phyloP scores from a whole-genome alignment of 1,284 basidiomycete species.

The Ustilago xerochloae region DNA sequence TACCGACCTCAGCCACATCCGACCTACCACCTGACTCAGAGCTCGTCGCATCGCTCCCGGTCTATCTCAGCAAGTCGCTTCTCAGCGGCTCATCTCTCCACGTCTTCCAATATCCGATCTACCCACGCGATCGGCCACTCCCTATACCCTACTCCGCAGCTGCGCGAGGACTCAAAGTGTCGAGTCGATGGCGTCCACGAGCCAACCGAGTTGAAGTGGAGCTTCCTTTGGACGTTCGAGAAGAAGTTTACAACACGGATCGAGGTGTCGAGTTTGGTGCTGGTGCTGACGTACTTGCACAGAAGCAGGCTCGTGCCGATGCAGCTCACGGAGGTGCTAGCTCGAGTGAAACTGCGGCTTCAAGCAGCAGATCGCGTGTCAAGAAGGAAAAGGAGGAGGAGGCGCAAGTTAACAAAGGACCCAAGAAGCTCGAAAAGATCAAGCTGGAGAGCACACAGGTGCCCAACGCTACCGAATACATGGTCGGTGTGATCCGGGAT shows the following conservation, averaged over 20 bases:
- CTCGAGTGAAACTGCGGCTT: constrained; percentile 10
- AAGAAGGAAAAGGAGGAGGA: constrained; percentile 48
- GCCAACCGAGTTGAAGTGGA: constrained; percentile 65
- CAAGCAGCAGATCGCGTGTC: constrained; percentile 20
- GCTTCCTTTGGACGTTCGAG: constrained; percentile 62
- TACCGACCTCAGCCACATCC: constrained; percentile 20
- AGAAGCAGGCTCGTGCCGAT: constrained; percentile 48
- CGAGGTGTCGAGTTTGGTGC: constrained; percentile 55
- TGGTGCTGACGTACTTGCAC: constrained; percentile 38
- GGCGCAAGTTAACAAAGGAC: constrained; percentile 16
- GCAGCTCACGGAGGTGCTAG: constrained; percentile 33
- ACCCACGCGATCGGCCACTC: constrained; percentile 55
- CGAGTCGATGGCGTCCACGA: constrained; percentile 61
- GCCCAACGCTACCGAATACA: constrained; percentile 63
- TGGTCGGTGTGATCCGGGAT: constrained; percentile 63
- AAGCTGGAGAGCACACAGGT: constrained; percentile 60
- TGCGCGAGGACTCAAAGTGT: constrained; percentile 53
- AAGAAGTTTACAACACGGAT: constrained; percentile 62
- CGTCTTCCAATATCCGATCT: constrained; percentile 66
- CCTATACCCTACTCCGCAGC: constrained; percentile 62
- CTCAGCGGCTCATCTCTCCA: constrained; percentile 52
- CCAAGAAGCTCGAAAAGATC: constrained; percentile 60
- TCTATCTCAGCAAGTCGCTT: constrained; percentile 61
- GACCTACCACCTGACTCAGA: constrained; percentile 49
- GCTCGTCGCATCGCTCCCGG: constrained; percentile 62